These are phyloP conservation scores for Sequoiadendron giganteum DNA, from an alignment of 75 land plant genomes.

Conservation along the genomic window DNA sequence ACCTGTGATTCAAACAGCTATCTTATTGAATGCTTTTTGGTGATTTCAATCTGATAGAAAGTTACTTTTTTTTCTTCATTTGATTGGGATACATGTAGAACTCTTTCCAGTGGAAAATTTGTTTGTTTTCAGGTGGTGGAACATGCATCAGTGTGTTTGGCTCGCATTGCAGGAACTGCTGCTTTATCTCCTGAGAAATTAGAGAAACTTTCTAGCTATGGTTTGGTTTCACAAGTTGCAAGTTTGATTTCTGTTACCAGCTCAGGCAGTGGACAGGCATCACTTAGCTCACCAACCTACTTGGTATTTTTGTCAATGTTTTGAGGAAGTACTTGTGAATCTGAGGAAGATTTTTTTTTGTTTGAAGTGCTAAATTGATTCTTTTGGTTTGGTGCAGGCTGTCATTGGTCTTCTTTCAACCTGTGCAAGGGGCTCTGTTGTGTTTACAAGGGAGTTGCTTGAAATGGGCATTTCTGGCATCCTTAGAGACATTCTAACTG, in stretches of 20 bases:
- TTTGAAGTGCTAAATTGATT: neutral
- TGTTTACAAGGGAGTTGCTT: constrained; percentile 45
- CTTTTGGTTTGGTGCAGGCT: constrained; percentile 36
- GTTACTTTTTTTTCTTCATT: neutral
- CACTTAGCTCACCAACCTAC: constrained; percentile 39
- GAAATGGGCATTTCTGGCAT: constrained; percentile 57
- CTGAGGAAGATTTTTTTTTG: neutral
- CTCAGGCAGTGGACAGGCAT: constrained; percentile 21
- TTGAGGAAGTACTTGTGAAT: neutral
- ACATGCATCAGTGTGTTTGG: constrained; percentile 49
- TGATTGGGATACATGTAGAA: neutral
- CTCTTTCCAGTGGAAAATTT: neutral
- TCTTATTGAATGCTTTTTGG: neutral
- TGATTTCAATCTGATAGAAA: neutral
- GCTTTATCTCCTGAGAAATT: constrained; percentile 46
- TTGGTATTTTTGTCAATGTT: constrained; percentile 27
- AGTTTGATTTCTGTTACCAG: constrained; percentile 38
- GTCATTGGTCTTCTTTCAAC: constrained; percentile 51
- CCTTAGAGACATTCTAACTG: constrained; percentile 45
- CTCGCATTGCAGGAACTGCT: constrained; percentile 45
- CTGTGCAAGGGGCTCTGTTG: constrained; percentile 53
- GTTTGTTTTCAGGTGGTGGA: constrained; percentile 54
- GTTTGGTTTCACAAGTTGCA: constrained; percentile 41
- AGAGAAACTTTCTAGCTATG: constrained; percentile 62
- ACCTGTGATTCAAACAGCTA: no score